Evolutionary conservation across 805 yeast species (phyloP).

Genomic region (Lachancea sp.): DNA sequence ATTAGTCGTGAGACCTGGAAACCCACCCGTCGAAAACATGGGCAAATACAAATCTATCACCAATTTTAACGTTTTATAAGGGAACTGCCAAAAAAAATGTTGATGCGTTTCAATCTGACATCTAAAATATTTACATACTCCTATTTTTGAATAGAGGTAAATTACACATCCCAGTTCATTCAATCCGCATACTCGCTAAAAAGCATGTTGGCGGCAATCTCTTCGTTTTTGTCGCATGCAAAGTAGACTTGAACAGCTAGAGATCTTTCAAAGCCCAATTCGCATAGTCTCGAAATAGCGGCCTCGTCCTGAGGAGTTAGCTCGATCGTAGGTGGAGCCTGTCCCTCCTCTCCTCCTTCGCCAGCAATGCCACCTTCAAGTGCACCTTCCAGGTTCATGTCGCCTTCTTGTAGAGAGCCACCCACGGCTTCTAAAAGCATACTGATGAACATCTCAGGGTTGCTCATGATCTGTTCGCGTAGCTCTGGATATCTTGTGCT

Average conservation of each 20-base stretch:
- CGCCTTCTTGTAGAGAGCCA: slow-evolving; percentile 47
- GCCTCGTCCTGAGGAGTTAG: slow-evolving; percentile 79
- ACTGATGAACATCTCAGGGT: slow-evolving; percentile 86
- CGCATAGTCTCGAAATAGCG: slow-evolving; percentile 86
- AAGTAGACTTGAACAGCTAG: slow-evolving; percentile 88
- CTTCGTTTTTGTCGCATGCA: slow-evolving; percentile 98
- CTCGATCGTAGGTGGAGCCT: slow-evolving; percentile 36
- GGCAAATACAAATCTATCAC: slow-evolving; percentile 22
- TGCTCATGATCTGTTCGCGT: slow-evolving; percentile 68
- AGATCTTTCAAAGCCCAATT: slow-evolving; percentile 84
- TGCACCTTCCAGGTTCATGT: slow-evolving; percentile 26
- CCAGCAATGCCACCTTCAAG: slow-evolving; percentile 37
- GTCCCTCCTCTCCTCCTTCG: slow-evolving; percentile 32
- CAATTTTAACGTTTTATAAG: slow-evolving; percentile 19
- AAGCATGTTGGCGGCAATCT: slow-evolving; percentile 87
- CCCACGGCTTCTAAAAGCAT: slow-evolving; percentile 55
- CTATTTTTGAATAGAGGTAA: not conserved
- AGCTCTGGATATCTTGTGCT: slow-evolving; percentile 79
- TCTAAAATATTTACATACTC: not conserved
- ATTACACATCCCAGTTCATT: slow-evolving; percentile 1
- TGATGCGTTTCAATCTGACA: too few relatives aligned
- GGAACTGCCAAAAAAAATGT: not conserved
- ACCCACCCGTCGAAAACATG: slow-evolving; percentile 42
- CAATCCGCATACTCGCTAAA: slow-evolving; percentile 51
- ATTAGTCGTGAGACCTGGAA: slow-evolving; percentile 72